Base-by-base conservation (phyloP, 148 eudicot species). In the Vaccinium corymbosum region DNA sequence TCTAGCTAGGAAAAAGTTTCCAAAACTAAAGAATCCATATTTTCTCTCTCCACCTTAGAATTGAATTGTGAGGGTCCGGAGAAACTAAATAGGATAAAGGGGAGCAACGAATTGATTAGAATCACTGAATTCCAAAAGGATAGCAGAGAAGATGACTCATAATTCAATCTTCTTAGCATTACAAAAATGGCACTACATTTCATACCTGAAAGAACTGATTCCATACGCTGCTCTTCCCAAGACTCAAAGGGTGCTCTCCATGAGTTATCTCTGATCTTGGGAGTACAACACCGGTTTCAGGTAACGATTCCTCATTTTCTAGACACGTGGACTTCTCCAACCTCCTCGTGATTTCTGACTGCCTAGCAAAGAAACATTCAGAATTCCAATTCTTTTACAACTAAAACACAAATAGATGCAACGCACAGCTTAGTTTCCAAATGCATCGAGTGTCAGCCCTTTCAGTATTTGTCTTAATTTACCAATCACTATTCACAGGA, bases 211-310 rank as follows among this genome's bases (percentile, higher is more conserved):
- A 97, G 78, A 92, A 97, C 89, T 94, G 94, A 84, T 97, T 95
- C 99, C 99, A 97, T 20, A 93, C 85, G 88, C 99, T 97, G 72
- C 91, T 93, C 89, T 92, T 88, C 68, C 96, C 99, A 79, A 94
- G 98, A 87, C 98, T 97, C 81, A 97, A 87, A 91, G 99, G 99
- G 89, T 97, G 99, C 83, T 97, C 99, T 61, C 87, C 98, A 70
- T 90, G 96, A 79, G 89, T 87, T 82, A 95, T 89, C 79, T 91
- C 90, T 55, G 93, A 95, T 92, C 99, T 94, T 81, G 95, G 85
- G 82, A 97, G 94, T 77, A 91, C 84, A 83, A 95, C 90, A 66
- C 90, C 90, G 80, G 89, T 82, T 52, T 88, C 92, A 76, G 80
- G 76, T 78, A 80, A 85, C 53, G 87, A 62, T 72, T 93, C 93